A percentile compares a stretch with the other conserved stretches of the same genome.
These are phyloP conservation scores for Vachellia pachyceras DNA, from an alignment of 306 rosid genomes.

Conservation along the genomic window DNA sequence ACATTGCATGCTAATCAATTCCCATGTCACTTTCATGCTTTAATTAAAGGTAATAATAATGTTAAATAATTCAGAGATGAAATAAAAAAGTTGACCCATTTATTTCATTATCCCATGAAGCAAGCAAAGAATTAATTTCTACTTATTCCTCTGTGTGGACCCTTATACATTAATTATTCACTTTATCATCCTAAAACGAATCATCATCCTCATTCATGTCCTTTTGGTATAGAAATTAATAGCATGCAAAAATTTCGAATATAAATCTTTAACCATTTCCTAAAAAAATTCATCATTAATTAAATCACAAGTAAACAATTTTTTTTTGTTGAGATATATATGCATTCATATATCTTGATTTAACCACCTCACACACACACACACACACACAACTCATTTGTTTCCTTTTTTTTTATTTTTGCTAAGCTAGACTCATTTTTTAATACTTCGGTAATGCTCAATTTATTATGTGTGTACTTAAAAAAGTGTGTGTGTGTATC, in stretches of 20 bases:
- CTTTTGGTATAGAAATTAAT: not conserved
- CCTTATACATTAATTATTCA: not conserved
- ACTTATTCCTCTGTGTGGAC: not conserved
- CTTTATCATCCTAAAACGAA: not conserved
- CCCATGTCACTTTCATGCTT: not conserved
- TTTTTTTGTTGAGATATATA: not conserved
- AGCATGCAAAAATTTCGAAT: not conserved
- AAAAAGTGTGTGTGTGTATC: too few relatives aligned
- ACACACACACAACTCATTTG: too few relatives aligned
- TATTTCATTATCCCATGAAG: not conserved
- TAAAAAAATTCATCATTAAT: not conserved
- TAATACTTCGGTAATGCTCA: too few relatives aligned
- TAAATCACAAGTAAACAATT: not conserved
- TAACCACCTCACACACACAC: not conserved
- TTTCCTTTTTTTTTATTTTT: too few relatives aligned
- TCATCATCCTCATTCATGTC: not conserved
- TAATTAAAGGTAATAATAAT: not conserved
- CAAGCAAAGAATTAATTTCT: not conserved
- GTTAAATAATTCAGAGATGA: not conserved
- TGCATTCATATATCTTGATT: not conserved
- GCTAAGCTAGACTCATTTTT: too few relatives aligned
- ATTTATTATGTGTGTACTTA: too few relatives aligned
- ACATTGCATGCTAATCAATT: not conserved
- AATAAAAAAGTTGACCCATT: not conserved
- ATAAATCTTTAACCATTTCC: not conserved